Percentiles rank a stretch among this genome's conserved stretches.
These are phyloP conservation scores for Laguncularia racemosa DNA, from an alignment of 345 rosid genomes.

Conservation along the genomic window DNA sequence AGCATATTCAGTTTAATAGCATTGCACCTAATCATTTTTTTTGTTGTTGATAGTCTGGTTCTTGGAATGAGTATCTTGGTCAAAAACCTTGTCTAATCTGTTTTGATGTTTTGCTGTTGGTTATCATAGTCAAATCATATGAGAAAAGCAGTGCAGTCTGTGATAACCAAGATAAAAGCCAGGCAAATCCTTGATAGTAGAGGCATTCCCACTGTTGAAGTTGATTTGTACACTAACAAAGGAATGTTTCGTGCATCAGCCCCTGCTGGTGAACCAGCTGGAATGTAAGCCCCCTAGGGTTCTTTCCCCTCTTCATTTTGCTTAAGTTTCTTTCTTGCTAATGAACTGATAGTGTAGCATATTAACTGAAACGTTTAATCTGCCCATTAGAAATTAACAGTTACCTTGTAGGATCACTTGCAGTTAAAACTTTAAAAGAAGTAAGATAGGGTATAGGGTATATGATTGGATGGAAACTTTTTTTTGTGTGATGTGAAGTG, in stretches of 20 bases:
- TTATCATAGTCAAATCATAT: constrained; percentile 77
- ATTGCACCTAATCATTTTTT: too few species aligned
- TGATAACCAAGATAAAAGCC: constrained; percentile 78
- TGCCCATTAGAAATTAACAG: too few species aligned
- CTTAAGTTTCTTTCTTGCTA: constrained; percentile 1
- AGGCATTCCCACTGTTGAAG: constrained; percentile 94
- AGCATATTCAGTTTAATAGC: too few species aligned
- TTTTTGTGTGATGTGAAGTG: too few species aligned
- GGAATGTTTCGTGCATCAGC: constrained; percentile 85
- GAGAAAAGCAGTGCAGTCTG: constrained; percentile 78
- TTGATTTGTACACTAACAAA: constrained; percentile 76
- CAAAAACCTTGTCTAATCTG: too few species aligned
- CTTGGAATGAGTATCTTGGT: too few species aligned
- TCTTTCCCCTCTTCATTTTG: background rate
- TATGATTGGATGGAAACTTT: too few species aligned
- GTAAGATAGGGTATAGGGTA: too few species aligned
- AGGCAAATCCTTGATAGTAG: constrained; percentile 93
- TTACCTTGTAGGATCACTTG: too few species aligned
- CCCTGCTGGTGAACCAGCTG: constrained; percentile 75
- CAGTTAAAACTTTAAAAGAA: too few species aligned
- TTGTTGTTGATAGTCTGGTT: too few species aligned
- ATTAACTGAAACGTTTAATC: background rate
- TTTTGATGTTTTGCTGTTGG: too few species aligned
- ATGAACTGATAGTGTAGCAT: background rate
- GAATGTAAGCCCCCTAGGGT: constrained; percentile 49